Percentiles rank a stretch among this genome's conserved stretches.
Conservation (phyloP, 2,329 filamentous ascomycete species). For the Colletotrichum sp. region DNA sequence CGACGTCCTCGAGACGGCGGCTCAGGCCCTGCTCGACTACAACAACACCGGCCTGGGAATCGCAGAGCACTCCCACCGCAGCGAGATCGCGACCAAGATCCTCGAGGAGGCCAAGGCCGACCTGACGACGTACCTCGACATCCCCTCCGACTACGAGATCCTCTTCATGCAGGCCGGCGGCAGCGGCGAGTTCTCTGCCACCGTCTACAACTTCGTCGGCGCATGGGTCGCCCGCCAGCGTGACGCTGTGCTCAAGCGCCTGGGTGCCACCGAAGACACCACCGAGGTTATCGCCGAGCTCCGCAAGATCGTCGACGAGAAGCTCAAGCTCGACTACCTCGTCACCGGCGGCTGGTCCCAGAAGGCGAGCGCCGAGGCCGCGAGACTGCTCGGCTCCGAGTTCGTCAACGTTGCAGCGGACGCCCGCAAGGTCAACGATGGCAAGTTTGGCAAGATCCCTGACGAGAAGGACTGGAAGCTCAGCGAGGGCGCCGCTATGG, state of each 20-base stretch:
- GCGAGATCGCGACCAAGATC: conserved; percentile 77
- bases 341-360: conserved; percentile 88
- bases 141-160: conserved; percentile 86
- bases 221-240: conserved; percentile 80
- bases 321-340: conserved; percentile 86
- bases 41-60: conserved; percentile 81
- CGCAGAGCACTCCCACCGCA: conserved; percentile 90
- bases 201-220: conserved; percentile 82
- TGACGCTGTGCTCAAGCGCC: conserved; percentile 60
- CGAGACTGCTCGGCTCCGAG: conserved; percentile 76
- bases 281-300: conserved; percentile 61
- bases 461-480: conserved; percentile 78
- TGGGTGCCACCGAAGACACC: conserved; percentile 49
- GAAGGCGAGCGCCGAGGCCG: conserved; percentile 86
- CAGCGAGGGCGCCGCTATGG: conserved; percentile 71
- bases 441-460: conserved; percentile 88
- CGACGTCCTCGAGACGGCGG: conserved; percentile 77
- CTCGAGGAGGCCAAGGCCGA: conserved; percentile 79
- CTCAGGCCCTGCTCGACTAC: conserved; percentile 81
- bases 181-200: conserved; percentile 83
- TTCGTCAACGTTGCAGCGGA: conserved; percentile 83
- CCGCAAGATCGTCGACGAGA: conserved; percentile 67
- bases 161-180: conserved; percentile 90
- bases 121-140: conserved; percentile 75
- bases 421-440: conserved; percentile 66